Evolutionary conservation across 2,329 filamentous ascomycete genomes (phyloP), one percentile per base, ranked within the genome.

Genomic region (Colletotrichum coccodes): DNA sequence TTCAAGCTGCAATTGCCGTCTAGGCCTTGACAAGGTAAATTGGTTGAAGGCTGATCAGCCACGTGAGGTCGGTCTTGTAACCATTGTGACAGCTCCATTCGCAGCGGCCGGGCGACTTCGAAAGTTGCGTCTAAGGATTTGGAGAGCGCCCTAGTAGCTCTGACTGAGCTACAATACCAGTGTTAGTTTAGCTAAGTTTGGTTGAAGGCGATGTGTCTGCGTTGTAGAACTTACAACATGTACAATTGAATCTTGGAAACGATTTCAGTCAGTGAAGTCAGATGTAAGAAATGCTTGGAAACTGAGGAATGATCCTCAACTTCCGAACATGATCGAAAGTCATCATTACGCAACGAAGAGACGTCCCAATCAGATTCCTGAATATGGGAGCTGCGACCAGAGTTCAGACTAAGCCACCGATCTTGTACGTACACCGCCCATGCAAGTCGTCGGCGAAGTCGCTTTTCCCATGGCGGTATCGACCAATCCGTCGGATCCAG

Each of bases 391-490:
- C 64, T 58, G 4, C 64, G 42, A 1, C 64, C 64, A 18, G 64
- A 64, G 6, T 68, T 68, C 3, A 68, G 23, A 18, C 64, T 68
- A 1, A 68, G 4, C 64, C 64, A 68, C 12, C 60, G 52, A 7
- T 68, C 60, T 21, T 68, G 64, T 4, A 68, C 64, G 7, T 53
- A 53, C 4, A 64, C 64, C 0, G 64, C 64, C 64, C 64, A 68
- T 0, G 60, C 64, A 11, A 68, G 60, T 8, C 64, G 32, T 26
- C 64, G 44, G 12, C 64, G 64, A 4, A 68, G 21, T 0, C 64
- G 52, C 30, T 58, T 68, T 32, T 68, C 64, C 64, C 64, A 68
- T 2, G 16, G 26, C 0, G 64, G 64, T 21, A 68, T 53, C 38
- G 64, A 52, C 64, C 64, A 68, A 0, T 58, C 52, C 9, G 14